Evolutionary conservation across 1,284 basidiomycete genomes (phyloP), one percentile per base, ranked within the genome.

Genomic region (Ustilago trichophora): DNA sequence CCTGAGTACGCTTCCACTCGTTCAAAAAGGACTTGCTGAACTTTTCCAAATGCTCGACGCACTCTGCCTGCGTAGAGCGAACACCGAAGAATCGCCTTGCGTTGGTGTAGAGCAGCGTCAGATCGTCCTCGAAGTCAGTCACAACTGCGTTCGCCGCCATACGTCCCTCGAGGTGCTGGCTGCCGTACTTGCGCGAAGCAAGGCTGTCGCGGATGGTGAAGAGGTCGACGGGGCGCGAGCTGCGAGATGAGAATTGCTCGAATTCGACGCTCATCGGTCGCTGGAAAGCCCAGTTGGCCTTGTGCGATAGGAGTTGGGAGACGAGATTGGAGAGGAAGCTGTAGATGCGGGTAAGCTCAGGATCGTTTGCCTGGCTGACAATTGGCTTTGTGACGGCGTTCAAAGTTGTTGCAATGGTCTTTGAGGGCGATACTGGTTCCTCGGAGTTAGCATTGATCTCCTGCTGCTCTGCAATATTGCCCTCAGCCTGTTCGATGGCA

Each of bases 91-190:
- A 60, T 13, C 50, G 44, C 27, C 58, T 56, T 21, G 58, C 68
- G 18, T 65, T 66, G 31, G 46, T 41, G 48, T 62, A 71, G 24
- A 71, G 49, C 15, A 63, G 37, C 4, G 31, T 32, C n/a, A 71
- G 54, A 29, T 71, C 68, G 38, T 57, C 59, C n/a, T 71, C 63
- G 31, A 71, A 71, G 15, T 63, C 68, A 45, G 54, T 56, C 40
- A 71, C 46, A 13, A 71, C 63, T 7, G 57, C 68, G 36, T 65
- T 65, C 42, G 62, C 60, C 6, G 60, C 60, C 42, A 53, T 54
- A 24, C 62, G 52, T 16, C 67, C 55, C 12, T 51, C 49, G 22
- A 70, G 50, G 15, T 53, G 57, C 38, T 42, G 37, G 19, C 62
- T 65, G 38, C 67, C 67, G 38, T 70, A 70, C 47, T 40, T 55